Evolutionary conservation across 23 red algal species (phyloP), one percentile per base, ranked within the genome.

Genomic region (Gracilaria gracilis): DNA sequence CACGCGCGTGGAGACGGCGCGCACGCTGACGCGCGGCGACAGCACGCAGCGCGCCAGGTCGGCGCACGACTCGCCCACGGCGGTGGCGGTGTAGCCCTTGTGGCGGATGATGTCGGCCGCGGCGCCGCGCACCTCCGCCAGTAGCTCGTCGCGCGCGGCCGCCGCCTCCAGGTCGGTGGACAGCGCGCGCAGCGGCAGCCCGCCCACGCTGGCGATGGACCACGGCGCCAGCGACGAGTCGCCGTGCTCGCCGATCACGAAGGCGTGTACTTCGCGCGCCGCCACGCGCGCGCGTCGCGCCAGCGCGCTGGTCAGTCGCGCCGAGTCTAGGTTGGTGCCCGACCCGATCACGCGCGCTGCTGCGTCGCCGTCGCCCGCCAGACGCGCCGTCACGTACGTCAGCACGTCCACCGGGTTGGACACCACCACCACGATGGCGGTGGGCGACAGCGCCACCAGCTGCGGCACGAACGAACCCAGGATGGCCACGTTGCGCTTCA

Each of bases 81-180:
- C 91, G 16, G 80, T 86, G 32, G 82, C 84, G 16, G 91, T 93
- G 81, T 87, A 87, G 3, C 91, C 91, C 48, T 93, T 93, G 62
- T 59, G 29, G 35, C 37, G 34, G 34, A 93, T 93, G 9, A 93
- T 84, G 33, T 87, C 62, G 35, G 55, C 55, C 7, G 81, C 91
- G 7, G 91, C 91, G 24, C 57, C 61, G 9, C 82, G 80, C 5
- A 93, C 91, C 2, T 46, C 66, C 0, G 32, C 17, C 28, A 86
- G 81, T 7, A 87, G 64, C 4, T 21, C 62, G 13, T 54, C 62
- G 31, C 70, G 72, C 44, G 76, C 61, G 21, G 38, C 20, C 17
- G 15, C 21, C 24, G 64, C 35, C 36, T 83, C 80, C 55, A 83
- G 33, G 57, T 83, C 57, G 27, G 62, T 47, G 8, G 61, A 61